A percentile compares a stretch with the other conserved stretches of the same genome.
Conservation (phyloP, 257 asterid species). For the Plantago major region DNA sequence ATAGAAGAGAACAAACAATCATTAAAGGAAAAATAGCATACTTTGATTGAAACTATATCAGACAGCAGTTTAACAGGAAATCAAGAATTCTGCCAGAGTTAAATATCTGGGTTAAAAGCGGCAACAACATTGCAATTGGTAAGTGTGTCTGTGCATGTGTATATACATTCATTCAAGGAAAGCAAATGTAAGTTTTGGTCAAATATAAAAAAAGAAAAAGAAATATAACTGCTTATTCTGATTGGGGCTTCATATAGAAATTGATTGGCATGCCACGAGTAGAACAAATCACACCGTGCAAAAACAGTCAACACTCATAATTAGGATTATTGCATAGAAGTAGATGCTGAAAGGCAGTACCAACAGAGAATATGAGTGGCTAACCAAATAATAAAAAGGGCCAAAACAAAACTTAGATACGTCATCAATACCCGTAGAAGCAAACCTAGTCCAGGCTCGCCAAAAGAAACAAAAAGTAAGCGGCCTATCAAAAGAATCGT, state of each 20-base stretch:
- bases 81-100: not conserved
- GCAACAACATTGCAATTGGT: not conserved
- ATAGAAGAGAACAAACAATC: conserved; percentile 7
- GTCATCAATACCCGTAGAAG: no score
- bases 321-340: no score
- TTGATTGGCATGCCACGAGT: not conserved
- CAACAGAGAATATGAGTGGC: not conserved
- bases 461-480: no score
- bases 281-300: not conserved
- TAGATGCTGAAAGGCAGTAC: no score
- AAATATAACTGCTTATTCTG: not conserved
- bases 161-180: not conserved
- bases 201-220: no score
- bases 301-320: not conserved
- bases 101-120: not conserved
- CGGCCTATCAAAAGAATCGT: no score
- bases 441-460: no score
- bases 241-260: not conserved
- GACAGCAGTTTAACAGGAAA: not conserved
- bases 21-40: not conserved
- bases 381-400: no score
- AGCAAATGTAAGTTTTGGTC: not conserved
- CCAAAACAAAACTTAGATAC: no score
- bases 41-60: not conserved
- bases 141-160: not conserved